Percentiles rank a stretch among this genome's conserved stretches.
phyloP scores from a whole-genome alignment of 2,329 filamentous ascomycete genomes.

The Tolypocladium sp. region DNA sequence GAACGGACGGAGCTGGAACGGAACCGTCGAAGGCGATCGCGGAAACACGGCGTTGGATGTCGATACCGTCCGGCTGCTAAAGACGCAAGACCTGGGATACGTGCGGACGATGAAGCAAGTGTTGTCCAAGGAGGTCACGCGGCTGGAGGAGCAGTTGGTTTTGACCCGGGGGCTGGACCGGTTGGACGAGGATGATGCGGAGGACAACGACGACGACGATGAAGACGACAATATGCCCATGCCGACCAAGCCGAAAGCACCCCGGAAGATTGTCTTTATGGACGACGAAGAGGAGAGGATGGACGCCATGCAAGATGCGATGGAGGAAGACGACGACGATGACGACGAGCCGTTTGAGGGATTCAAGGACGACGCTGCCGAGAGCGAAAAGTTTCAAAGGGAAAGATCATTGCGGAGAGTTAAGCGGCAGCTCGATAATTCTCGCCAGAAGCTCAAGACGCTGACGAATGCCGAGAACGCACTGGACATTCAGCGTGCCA shows the following conservation, averaged over 20 bases:
- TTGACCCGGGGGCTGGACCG: slow-evolving; percentile 28
- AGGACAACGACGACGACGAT: slow-evolving; percentile 18
- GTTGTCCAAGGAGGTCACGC: slow-evolving; percentile 46
- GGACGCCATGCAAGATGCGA: slow-evolving; percentile 17
- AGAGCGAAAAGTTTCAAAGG: slow-evolving; percentile 27
- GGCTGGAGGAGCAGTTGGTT: slow-evolving; percentile 44
- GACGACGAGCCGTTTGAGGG: slow-evolving; percentile 4
- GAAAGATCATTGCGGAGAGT: slow-evolving; percentile 35
- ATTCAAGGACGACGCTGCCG: slow-evolving; percentile 11
- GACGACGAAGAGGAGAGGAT: slow-evolving; percentile 28
- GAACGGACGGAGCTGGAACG: slow-evolving; percentile 42
- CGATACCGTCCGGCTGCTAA: slow-evolving; percentile 52
- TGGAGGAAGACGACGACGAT: slow-evolving; percentile 16
- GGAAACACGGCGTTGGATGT: slow-evolving; percentile 46
- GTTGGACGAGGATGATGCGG: slow-evolving; percentile 23
- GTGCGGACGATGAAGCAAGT: slow-evolving; percentile 53
- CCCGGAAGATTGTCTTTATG: slow-evolving; percentile 45
- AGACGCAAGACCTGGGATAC: slow-evolving; percentile 61
- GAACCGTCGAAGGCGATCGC: slow-evolving; percentile 47
- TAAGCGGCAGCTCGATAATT: slow-evolving; percentile 36
- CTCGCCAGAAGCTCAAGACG: slow-evolving; percentile 44
- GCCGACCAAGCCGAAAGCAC: slow-evolving; percentile 16
- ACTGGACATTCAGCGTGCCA: slow-evolving; percentile 49
- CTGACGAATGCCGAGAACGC: slow-evolving; percentile 47
- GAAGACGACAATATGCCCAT: slow-evolving; percentile 22